Evolutionary conservation across 306 rosid genomes (phyloP).

Genomic region (Vigna unguiculata): DNA sequence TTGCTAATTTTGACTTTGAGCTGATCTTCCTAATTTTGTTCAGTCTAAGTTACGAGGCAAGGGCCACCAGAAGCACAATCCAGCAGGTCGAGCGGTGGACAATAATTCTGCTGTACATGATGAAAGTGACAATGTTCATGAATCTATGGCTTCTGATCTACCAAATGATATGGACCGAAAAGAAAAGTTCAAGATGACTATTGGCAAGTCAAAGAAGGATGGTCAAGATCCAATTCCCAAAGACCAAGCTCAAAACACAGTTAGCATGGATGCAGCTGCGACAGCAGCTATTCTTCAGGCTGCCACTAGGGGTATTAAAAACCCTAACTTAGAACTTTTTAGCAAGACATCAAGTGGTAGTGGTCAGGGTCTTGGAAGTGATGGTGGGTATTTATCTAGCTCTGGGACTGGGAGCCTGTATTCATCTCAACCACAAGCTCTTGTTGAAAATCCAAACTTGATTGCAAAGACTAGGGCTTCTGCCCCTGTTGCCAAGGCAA

Average conservation of each 20-base stretch:
- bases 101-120: slow-evolving; percentile 49
- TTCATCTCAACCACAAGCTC: slow-evolving; percentile 53
- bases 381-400: slow-evolving; percentile 57
- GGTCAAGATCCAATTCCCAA: slow-evolving; percentile 59
- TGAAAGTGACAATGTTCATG: slow-evolving; percentile 56
- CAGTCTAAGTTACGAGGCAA: slow-evolving; percentile 63
- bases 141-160: slow-evolving; percentile 58
- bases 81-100: slow-evolving; percentile 47
- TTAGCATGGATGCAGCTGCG: slow-evolving; percentile 65
- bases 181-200: slow-evolving; percentile 76
- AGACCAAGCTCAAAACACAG: slow-evolving; percentile 54
- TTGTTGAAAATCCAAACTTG: slow-evolving; percentile 37
- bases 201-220: slow-evolving; percentile 73
- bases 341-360: slow-evolving; percentile 59
- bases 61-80: slow-evolving; percentile 55
- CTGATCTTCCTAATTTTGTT: slow-evolving; percentile 23
- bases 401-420: slow-evolving; percentile 61
- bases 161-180: slow-evolving; percentile 61
- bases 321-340: slow-evolving; percentile 58
- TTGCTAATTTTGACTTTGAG: slow-evolving; percentile 29
- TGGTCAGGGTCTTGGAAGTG: slow-evolving; percentile 58
- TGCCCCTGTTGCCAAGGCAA: slow-evolving; percentile 62
- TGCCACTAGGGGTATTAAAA: slow-evolving; percentile 76
- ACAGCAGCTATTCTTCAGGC: slow-evolving; percentile 89
- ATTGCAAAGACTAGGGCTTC: slow-evolving; percentile 47